Conservation (phyloP, 257 asterid genomes). For the Handroanthus guayacan region DNA sequence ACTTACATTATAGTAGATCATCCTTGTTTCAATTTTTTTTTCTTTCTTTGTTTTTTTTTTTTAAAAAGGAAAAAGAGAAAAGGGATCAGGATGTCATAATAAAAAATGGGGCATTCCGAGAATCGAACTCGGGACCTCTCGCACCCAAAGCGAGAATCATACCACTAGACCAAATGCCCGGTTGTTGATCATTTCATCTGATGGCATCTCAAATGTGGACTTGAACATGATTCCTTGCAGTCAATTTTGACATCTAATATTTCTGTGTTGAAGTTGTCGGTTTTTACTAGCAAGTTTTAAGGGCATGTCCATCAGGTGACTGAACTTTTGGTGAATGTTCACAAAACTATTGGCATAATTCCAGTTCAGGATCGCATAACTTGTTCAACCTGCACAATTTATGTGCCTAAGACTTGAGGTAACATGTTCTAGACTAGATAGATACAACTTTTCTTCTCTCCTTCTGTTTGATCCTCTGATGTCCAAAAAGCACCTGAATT, state of each 20-base stretch:
- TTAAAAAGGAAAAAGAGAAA: neutral
- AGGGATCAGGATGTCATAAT: neutral
- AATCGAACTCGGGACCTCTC: constrained; percentile 87
- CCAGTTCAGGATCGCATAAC: neutral
- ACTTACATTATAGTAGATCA: neutral
- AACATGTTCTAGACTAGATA: neutral
- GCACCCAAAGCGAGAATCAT: constrained; percentile 94
- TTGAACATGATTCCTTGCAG: neutral
- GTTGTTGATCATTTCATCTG: neutral
- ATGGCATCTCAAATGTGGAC: neutral
- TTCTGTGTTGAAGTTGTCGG: neutral
- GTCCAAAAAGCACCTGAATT: no score
- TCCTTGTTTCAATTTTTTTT: neutral
- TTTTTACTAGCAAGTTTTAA: neutral
- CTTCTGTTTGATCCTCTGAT: neutral
- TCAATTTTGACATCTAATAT: neutral
- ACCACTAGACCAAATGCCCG: constrained; percentile 96
- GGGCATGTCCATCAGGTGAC: no score
- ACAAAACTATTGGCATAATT: neutral
- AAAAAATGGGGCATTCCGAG: constrained; percentile 77
- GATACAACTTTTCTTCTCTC: no score
- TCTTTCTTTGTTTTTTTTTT: no score
- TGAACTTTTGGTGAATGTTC: neutral
- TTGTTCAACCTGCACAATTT: neutral
- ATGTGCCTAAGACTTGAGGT: neutral